Evolutionary conservation across 2,329 filamentous ascomycete species (phyloP), one percentile per base, ranked within the genome.

Genomic region (Penicillium italicum): DNA sequence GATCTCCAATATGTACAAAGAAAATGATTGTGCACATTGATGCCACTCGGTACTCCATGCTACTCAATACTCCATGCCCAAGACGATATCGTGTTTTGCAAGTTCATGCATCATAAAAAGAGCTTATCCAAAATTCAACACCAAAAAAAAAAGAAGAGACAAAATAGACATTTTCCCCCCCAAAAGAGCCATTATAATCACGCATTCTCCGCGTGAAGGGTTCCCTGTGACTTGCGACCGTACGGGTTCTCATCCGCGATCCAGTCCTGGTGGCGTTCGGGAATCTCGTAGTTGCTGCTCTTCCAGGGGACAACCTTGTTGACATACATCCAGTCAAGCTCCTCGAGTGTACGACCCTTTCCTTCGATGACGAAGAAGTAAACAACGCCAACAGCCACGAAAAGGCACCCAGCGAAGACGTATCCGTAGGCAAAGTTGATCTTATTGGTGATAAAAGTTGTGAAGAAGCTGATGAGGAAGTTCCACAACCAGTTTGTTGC

Each of bases 301-400:
- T 83, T 79, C 72, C 80, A 81, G 0, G 86, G 85, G 56, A 73
- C 80, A 16, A 88, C 82, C 11, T 75, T 74, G 58, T 85, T 78
- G 24, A 88, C 78, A 61, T 90, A 90, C 85, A 88, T 88, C 50
- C 82, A 85, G 63, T 91, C 88, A 49, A 91, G 87, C 68, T 91
- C 87, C 73, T 91, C 88, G 1, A 91, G 76, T 0, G 83, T 85
- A 9, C 86, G 81, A 44, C 85, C 87, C 66, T 88, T 85, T 40
- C 82, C 84, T 67, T 91, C 89, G 46, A 88, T 84, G n/a, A 91
- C 81, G 69, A 89, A 90, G 74, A 91, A 88, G 76, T 87, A 91
- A 11, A 75, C 85, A 5, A 91, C 73, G 0, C 83, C 61, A 0
- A 81, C 83, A 0, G 82, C 86, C 0, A 83, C 76, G 7, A 88